A percentile compares a stretch with the other conserved stretches of the same genome.
These are phyloP conservation scores for Galerina marginata DNA, from an alignment of 768 basidiomycete species.

Conservation along the genomic window DNA sequence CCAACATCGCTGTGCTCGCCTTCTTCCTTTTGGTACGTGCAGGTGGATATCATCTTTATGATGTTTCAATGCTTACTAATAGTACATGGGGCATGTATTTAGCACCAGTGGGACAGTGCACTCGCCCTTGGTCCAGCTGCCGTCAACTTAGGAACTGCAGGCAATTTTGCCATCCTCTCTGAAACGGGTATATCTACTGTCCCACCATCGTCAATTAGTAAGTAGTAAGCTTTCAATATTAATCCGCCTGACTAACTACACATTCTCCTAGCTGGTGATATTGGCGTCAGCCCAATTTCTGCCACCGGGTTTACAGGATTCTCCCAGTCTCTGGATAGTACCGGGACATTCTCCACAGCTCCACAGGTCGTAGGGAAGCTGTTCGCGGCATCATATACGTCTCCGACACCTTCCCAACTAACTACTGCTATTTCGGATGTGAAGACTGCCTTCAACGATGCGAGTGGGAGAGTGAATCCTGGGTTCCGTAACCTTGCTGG, in stretches of 20 bases:
- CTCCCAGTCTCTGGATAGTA: constrained; percentile 19
- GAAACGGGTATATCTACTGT: constrained; percentile 21
- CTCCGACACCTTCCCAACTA: constrained; percentile 26
- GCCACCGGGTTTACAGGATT: constrained; percentile 28
- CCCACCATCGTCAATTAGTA: constrained; percentile 15
- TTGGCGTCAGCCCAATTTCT: constrained; percentile 27
- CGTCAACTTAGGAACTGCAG: constrained; percentile 19
- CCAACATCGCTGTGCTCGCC: neutral
- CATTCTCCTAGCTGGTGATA: constrained; percentile 15
- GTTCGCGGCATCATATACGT: constrained; percentile 24
- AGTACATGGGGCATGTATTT: neutral
- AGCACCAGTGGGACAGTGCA: constrained; percentile 7
- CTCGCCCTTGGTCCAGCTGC: constrained; percentile 6
- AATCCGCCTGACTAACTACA: no score
- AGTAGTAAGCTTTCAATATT: neutral
- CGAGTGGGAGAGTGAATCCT: constrained; percentile 19
- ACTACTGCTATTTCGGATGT: constrained; percentile 25
- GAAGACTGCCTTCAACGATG: constrained; percentile 27
- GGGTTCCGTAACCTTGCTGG: constrained; percentile 21
- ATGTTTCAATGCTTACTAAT: neutral
- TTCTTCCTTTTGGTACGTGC: neutral
- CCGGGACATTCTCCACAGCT: constrained; percentile 24
- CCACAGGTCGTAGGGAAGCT: constrained; percentile 27
- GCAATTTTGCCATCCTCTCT: constrained; percentile 16
- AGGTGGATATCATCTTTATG: neutral